Evolutionary conservation across 257 asterid species (phyloP).

Genomic region (Paulownia fortunei): DNA sequence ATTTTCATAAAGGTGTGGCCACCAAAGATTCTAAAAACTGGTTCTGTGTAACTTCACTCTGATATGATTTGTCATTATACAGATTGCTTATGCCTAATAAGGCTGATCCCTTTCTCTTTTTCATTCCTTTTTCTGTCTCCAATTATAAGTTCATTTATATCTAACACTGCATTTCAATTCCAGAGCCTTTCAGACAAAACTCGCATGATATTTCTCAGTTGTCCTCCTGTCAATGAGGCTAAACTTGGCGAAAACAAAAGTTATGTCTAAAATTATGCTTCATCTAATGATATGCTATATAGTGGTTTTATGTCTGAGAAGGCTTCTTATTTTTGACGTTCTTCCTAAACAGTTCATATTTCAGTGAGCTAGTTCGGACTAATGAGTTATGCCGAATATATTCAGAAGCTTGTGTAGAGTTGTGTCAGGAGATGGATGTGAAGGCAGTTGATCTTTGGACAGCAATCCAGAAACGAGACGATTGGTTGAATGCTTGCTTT

Average conservation of each 20-base stretch:
- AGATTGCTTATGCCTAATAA: not conserved
- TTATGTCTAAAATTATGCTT: slow-evolving; percentile 37
- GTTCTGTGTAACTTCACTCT: no score
- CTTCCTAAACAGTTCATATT: slow-evolving; percentile 56
- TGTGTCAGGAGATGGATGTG: slow-evolving; percentile 73
- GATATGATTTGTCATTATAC: no score
- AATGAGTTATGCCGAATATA: slow-evolving; percentile 79
- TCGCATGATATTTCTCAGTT: slow-evolving; percentile 78
- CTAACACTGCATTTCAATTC: slow-evolving; percentile 33
- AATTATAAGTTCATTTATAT: slow-evolving; percentile 2
- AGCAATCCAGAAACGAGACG: slow-evolving; percentile 82
- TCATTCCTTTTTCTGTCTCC: no score
- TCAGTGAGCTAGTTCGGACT: slow-evolving; percentile 87
- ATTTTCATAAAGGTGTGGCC: no score
- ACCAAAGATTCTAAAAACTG: no score
- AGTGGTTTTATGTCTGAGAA: not conserved
- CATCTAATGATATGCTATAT: not conserved
- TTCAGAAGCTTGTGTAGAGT: slow-evolving; percentile 86
- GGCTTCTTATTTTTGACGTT: no score
- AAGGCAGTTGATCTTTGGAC: slow-evolving; percentile 83
- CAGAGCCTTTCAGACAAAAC: slow-evolving; percentile 81
- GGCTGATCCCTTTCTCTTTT: not conserved
- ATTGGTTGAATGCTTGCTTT: slow-evolving; percentile 79
- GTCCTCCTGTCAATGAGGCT: slow-evolving; percentile 90
- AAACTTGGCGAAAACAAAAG: slow-evolving; percentile 60